These are phyloP conservation scores for Rhodotorula babjevae DNA, from an alignment of 768 basidiomycete genomes.

Conservation along the genomic window DNA sequence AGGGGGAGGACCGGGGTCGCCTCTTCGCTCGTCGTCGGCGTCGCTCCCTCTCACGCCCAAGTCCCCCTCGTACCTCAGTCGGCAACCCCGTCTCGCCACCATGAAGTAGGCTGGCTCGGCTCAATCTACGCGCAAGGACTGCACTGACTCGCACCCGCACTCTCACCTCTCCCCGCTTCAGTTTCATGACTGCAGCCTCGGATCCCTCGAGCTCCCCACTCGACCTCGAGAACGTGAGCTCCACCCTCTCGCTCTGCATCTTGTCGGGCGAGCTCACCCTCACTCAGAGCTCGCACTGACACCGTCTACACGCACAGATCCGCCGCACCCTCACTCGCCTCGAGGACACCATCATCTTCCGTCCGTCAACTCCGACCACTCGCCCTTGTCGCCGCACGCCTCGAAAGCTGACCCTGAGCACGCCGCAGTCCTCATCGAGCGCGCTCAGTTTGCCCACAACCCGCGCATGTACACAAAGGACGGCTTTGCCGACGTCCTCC, in stretches of 20 bases:
- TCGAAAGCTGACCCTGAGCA: not conserved
- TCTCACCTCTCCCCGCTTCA: not conserved
- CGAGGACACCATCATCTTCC: conserved; percentile 98
- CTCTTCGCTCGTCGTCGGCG: too few species aligned
- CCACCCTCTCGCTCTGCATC: too few species aligned
- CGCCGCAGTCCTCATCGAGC: conserved; percentile 73
- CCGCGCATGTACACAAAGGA: conserved; percentile 71
- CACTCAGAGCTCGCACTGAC: conserved; percentile 48
- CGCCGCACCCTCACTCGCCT: conserved; percentile 78
- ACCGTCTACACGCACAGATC: conserved; percentile 59
- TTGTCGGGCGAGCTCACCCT: too few species aligned
- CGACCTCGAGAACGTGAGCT: conserved; percentile 26
- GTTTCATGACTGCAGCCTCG: conserved; percentile 19
- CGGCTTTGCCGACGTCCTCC: conserved; percentile 67
- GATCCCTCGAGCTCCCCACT: conserved; percentile 20
- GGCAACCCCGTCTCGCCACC: not conserved
- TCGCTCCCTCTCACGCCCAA: not conserved
- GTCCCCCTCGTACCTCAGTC: not conserved
- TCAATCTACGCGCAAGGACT: too few species aligned
- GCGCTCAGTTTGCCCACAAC: conserved; percentile 94
- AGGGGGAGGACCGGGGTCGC: not conserved
- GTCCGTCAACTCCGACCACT: conserved; percentile 41
- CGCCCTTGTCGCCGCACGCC: not conserved
- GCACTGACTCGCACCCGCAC: not conserved
- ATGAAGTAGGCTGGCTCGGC: conserved; percentile 8